Base-by-base conservation (phyloP, 805 yeast species). In the Kluyveromyces starmeri region DNA sequence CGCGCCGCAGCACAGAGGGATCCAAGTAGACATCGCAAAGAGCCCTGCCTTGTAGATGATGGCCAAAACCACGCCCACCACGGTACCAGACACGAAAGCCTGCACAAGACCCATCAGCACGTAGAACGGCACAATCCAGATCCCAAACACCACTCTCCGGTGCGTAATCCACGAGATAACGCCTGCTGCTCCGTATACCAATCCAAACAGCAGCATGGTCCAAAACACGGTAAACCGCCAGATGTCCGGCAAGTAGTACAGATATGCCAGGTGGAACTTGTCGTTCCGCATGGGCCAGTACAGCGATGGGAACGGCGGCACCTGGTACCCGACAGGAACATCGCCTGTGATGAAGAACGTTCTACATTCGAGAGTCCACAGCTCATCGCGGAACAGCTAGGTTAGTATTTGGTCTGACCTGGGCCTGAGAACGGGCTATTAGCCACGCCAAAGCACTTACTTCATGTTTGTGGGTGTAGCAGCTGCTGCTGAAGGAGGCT, bases 11-110 rank as follows among this genome's bases (percentile, higher is more conserved):
- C 81, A 71, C 44, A 89, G 69, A 0, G 98, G 97, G 6, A 89
- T 75, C 98, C 98, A 89, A 0, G 96, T 83, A 9, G 94, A 79
- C 94, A 92, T 83, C 15, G 81, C 71, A 47, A 89, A 75, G 16
- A 80, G 67, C 0, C 95, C 95, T 0, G 94, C 76, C 36, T 70
- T 65, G 59, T 88, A 88, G 6, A 86, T 70, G 1, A 85, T 82
- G 22, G 78, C 78, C 12, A 83, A 53, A 43, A 92, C 52, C 9
- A 86, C 63, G 0, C 96, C 96, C 26, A 82, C 67, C 5, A 84
- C 65, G 1, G 88, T 74, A 0, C 96, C 97, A 1, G 78, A 62
- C 2, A 75, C 59, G 27, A 83, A 63, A 0, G 82, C 96, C 47
- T 75, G 83, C 0, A 70, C 45, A 5, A 73, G 65, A 0, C 86